Evolutionary conservation across 192 early-diverging fungal genomes (phyloP).

Genomic region (Podila verticillata): DNA sequence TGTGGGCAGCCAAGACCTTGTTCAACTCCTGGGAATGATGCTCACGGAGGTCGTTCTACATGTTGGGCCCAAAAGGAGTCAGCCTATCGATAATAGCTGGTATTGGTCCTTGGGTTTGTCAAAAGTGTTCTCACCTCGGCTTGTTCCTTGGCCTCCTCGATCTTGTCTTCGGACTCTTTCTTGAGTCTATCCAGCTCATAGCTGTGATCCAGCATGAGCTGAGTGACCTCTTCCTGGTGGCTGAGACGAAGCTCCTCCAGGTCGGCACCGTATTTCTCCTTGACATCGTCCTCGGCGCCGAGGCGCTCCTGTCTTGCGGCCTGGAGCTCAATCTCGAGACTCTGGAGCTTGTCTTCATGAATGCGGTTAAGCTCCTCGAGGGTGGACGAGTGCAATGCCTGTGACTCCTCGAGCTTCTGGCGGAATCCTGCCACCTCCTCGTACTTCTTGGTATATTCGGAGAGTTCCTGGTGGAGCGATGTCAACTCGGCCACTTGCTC

Average conservation of each 20-base stretch:
- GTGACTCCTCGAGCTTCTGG: slow-evolving; percentile 41
- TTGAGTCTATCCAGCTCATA: slow-evolving; percentile 30
- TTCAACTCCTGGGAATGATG: slow-evolving; percentile 32
- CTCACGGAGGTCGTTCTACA: slow-evolving; percentile 31
- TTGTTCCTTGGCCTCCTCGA: slow-evolving; percentile 44
- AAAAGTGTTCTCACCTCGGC: slow-evolving; percentile 19
- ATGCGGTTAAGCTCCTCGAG: slow-evolving; percentile 46
- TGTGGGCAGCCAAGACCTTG: slow-evolving; percentile 31
- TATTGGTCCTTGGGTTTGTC: not conserved
- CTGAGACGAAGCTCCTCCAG: slow-evolving; percentile 34
- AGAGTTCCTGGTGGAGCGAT: slow-evolving; percentile 30
- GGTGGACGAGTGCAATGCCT: slow-evolving; percentile 40
- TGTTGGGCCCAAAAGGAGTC: not conserved
- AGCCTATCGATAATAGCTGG: no score
- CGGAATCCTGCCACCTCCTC: slow-evolving; percentile 23
- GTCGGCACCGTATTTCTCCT: slow-evolving; percentile 32
- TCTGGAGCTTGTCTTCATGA: slow-evolving; percentile 46
- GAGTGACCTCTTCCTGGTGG: slow-evolving; percentile 28
- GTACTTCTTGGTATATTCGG: slow-evolving; percentile 41
- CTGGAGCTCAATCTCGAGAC: slow-evolving; percentile 49
- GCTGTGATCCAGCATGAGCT: slow-evolving; percentile 26
- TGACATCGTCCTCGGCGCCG: slow-evolving; percentile 35
- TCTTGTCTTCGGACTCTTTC: slow-evolving; percentile 23
- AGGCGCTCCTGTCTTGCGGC: slow-evolving; percentile 37
- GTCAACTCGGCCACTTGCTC: slow-evolving; percentile 40